A percentile compares a stretch with the other conserved stretches of the same genome.
Conservation (phyloP, 164 flowering plant species). For the Vitis riparia region DNA sequence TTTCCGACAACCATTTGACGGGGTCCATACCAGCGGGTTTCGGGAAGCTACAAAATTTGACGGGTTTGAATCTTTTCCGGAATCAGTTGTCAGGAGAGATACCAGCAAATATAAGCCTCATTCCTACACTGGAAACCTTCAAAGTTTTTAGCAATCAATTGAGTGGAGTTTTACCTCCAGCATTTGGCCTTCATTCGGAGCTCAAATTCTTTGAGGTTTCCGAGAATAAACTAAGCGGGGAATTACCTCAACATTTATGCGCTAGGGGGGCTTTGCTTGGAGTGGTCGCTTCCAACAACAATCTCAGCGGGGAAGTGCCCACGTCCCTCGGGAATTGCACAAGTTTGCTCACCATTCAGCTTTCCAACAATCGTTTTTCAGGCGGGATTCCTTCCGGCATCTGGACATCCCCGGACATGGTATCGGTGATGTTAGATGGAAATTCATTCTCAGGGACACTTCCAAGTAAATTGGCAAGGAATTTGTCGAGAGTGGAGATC, state of each 20-base stretch:
- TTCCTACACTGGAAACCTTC: no score
- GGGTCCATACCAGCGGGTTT: slow-evolving; percentile 66
- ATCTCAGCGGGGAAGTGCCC: slow-evolving; percentile 60
- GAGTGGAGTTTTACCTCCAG: no score
- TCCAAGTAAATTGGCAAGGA: slow-evolving; percentile 39
- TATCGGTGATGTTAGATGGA: slow-evolving; percentile 30
- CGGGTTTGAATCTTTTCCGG: slow-evolving; percentile 23
- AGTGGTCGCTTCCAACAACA: slow-evolving; percentile 44
- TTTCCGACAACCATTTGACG: slow-evolving; percentile 51
- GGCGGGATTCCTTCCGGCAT: slow-evolving; percentile 43
- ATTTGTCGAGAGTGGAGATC: slow-evolving; percentile 50
- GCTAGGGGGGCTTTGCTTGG: slow-evolving; percentile 33
- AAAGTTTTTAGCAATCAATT: no score
- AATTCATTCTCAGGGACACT: slow-evolving; percentile 57
- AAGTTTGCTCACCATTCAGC: slow-evolving; percentile 27
- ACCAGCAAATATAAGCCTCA: no score
- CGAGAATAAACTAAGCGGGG: slow-evolving; percentile 40
- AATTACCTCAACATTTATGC: slow-evolving; percentile 19
- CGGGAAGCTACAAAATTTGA: slow-evolving; percentile 43
- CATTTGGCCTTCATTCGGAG: neutral
- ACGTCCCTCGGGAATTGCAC: slow-evolving; percentile 53
- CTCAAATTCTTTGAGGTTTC: slow-evolving; percentile 48
- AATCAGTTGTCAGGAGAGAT: slow-evolving; percentile 54
- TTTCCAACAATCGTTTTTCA: slow-evolving; percentile 36
- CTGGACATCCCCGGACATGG: slow-evolving; percentile 31